Evolutionary conservation across 148 eudicot species (phyloP).

Genomic region (Rhododendron ovatum): DNA sequence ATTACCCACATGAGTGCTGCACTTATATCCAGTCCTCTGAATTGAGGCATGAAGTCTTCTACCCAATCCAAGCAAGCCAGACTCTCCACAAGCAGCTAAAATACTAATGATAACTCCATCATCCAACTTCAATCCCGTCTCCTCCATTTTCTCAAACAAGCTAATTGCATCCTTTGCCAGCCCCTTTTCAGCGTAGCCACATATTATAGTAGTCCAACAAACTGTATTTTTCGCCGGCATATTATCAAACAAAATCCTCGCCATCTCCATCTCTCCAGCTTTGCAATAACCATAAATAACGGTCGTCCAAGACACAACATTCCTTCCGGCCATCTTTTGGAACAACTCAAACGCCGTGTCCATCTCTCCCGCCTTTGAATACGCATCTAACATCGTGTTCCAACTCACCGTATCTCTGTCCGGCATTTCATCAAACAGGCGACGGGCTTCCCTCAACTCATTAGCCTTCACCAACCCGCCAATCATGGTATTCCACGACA

Average conservation of each 20-base stretch:
- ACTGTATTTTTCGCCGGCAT: slow-evolving; percentile 83
- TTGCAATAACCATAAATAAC: not conserved
- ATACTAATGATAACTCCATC: slow-evolving; percentile 66
- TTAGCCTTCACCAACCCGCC: slow-evolving; percentile 32
- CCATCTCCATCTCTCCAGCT: slow-evolving; percentile 70
- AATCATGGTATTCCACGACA: slow-evolving; percentile 79
- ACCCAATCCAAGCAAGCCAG: slow-evolving; percentile 53
- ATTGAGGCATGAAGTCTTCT: slow-evolving; percentile 29
- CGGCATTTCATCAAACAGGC: slow-evolving; percentile 88
- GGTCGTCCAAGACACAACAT: not conserved
- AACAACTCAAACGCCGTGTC: slow-evolving; percentile 51
- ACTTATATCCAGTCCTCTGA: slow-evolving; percentile 27
- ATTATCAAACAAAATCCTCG: slow-evolving; percentile 68
- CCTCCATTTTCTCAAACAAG: slow-evolving; percentile 59
- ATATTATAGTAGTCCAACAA: slow-evolving; percentile 81
- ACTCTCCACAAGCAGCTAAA: slow-evolving; percentile 70
- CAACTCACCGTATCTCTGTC: slow-evolving; percentile 69
- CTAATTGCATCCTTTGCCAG: slow-evolving; percentile 61
- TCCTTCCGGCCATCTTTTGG: slow-evolving; percentile 50
- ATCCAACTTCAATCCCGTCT: slow-evolving; percentile 45
- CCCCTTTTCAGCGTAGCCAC: slow-evolving; percentile 79
- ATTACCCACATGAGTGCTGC: slow-evolving; percentile 45
- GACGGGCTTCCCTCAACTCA: slow-evolving; percentile 48
- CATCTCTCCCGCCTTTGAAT: slow-evolving; percentile 61
- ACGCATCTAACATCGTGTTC: slow-evolving; percentile 80